Conservation (phyloP, 495 filamentous ascomycete species). For the Xylona heveae region DNA sequence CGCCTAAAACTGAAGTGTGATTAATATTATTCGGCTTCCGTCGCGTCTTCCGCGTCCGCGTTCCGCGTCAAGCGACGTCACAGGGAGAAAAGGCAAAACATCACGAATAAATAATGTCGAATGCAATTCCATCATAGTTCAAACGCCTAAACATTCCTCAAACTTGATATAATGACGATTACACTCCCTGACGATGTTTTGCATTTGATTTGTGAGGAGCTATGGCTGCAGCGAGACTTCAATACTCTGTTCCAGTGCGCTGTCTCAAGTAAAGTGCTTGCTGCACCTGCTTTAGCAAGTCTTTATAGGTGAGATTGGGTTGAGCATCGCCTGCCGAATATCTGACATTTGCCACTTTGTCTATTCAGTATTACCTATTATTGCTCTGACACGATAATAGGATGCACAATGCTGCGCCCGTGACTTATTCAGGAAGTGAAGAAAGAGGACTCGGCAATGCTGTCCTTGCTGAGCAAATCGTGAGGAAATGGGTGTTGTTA, state of each 20-base stretch:
- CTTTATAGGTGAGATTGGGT: conserved; percentile 34
- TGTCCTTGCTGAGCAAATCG: conserved; percentile 1
- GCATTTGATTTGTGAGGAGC: conserved; percentile 31
- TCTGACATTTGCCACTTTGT: not conserved
- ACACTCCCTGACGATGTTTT: conserved; percentile 36
- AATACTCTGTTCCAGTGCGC: conserved; percentile 33
- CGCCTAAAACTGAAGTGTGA: too few species aligned
- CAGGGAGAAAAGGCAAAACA: conserved; percentile 12
- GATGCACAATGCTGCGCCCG: conserved; percentile 19
- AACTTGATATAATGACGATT: conserved; percentile 8
- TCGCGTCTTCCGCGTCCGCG: too few species aligned
- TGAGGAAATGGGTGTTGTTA: conserved; percentile 31
- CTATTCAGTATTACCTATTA: not conserved
- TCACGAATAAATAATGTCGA: conserved; percentile 14
- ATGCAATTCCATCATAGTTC: conserved; percentile 9
- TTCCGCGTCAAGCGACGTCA: too few species aligned
- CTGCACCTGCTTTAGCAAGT: conserved; percentile 31
- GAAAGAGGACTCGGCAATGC: conserved; percentile 14
- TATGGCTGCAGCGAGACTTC: conserved; percentile 30
- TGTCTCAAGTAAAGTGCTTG: conserved; percentile 25
- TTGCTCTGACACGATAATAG: conserved; percentile 7
- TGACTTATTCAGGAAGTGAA: conserved; percentile 18
- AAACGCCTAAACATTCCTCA: not conserved
- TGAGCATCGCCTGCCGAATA: too few species aligned
- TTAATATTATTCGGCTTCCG: too few species aligned